These are phyloP conservation scores for Tetrapisispora iriomotensis DNA, from an alignment of 805 yeast species.

Conservation along the genomic window DNA sequence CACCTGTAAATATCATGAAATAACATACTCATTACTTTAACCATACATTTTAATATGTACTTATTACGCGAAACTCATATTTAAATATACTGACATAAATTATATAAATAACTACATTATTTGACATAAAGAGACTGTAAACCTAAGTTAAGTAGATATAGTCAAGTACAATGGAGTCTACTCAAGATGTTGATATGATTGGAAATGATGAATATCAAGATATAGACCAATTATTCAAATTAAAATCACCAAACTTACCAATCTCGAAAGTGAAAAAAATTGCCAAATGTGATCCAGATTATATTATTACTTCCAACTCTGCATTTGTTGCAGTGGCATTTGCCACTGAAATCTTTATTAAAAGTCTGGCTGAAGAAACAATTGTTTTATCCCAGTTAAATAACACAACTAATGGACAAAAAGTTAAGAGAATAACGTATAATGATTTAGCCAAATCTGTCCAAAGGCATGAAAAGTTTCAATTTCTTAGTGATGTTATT, in stretches of 20 bases:
- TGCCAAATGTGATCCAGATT: constrained; percentile 23
- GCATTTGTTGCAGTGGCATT: constrained; percentile 21
- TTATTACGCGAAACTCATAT: too few relatives aligned
- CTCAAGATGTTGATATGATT: too few relatives aligned
- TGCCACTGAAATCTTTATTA: constrained; percentile 21
- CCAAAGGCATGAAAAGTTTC: constrained; percentile 12
- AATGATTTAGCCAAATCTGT: constrained; percentile 18
- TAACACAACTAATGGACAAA: constrained; percentile 1
- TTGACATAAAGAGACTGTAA: too few relatives aligned
- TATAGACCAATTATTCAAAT: background rate
- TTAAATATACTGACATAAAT: too few relatives aligned
- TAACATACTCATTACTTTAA: too few relatives aligned
- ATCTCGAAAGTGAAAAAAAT: constrained; percentile 20
- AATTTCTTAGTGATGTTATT: constrained; percentile 19
- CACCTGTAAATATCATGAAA: too few relatives aligned
- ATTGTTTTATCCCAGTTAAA: constrained; percentile 13
- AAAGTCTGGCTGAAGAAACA: constrained; percentile 16
- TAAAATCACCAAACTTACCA: constrained; percentile 12
- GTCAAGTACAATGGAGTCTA: too few relatives aligned
- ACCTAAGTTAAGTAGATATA: too few relatives aligned
- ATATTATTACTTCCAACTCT: constrained; percentile 14
- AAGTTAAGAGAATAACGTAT: constrained; percentile 13
- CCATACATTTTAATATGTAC: too few relatives aligned
- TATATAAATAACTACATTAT: too few relatives aligned
- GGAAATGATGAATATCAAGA: constrained; percentile 1